Base-by-base conservation (phyloP, 2,329 filamentous ascomycete species). In the Aureobasidium sp. region DNA sequence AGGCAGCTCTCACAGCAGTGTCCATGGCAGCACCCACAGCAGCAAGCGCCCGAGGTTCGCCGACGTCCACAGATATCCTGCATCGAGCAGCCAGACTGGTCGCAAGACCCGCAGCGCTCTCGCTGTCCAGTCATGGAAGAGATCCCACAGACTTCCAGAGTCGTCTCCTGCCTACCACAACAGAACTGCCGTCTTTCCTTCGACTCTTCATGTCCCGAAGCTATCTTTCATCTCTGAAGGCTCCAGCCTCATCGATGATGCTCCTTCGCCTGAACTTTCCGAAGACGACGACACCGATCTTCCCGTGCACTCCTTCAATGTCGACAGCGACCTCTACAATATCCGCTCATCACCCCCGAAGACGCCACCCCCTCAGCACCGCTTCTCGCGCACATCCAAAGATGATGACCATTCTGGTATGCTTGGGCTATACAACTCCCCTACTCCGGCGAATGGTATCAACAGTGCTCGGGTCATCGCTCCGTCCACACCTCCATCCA, bases 281-380 rank as follows among this genome's bases (percentile, higher is more conserved):
- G 89, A 94, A 67, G 90, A 96, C 62, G 92, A 96, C 55, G 91
- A 96, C 65, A 85, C 90, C 66, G 85, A 91, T 61, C 80, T 95
- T 2, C 90, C 91, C 3, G 77, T 86, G 44, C 87, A 89, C 71
- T 91, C 89, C 2, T 92, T 92, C 77, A 82, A 83, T 65, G 70
- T 80, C 57, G 75, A 74, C 68, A 72, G 79, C 52, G 83, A 82
- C 64, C 62, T 68, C 64, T 39, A 68, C 68, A 81, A 84, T 69
- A 77, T 86, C 59, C 84, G 81, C 51, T 90, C 90, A n/a, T 96
- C 92, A 13, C 91, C 91, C 41, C 91, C 91, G 41, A 85, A 87
- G 63, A 95, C 91, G 53, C 90, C 90, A n/a, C 89, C 83, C 17
- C 79, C 69, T 71, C 77, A 67, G 70, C 74, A 68, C 69, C 77